These are phyloP conservation scores for Phytopythium kandeliae DNA, from an alignment of 352 stramenopile species.

Conservation along the genomic window DNA sequence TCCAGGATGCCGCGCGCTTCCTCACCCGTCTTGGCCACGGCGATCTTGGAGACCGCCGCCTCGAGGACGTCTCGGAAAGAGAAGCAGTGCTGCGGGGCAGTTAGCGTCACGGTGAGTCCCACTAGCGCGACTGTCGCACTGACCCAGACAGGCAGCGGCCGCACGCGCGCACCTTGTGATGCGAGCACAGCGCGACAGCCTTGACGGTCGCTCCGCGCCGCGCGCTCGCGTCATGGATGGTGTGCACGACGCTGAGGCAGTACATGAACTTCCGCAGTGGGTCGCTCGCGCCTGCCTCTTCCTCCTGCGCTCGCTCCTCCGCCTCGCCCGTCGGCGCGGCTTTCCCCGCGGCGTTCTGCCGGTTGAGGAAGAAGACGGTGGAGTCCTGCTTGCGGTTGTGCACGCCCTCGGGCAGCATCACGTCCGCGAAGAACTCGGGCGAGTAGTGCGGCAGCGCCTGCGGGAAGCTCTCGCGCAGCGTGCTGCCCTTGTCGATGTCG, in stretches of 20 bases:
- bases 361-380: slow-evolving; percentile 88
- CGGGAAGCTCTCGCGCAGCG: slow-evolving; percentile 68
- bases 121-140: no score
- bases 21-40: slow-evolving; percentile 30
- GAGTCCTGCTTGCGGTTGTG: slow-evolving; percentile 85
- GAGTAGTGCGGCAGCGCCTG: slow-evolving; percentile 62
- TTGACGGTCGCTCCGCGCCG: slow-evolving; percentile 77
- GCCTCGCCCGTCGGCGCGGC: neutral
- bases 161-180: slow-evolving; percentile 35
- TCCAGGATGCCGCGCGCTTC: slow-evolving; percentile 42
- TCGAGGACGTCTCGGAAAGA: slow-evolving; percentile 72
- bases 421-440: slow-evolving; percentile 86
- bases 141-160: no score
- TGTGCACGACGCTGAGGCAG: slow-evolving; percentile 83
- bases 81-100: slow-evolving; percentile 41
- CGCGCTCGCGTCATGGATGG: slow-evolving; percentile 65
- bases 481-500: slow-evolving; percentile 86
- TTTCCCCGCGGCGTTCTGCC: slow-evolving; percentile 23
- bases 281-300: slow-evolving; percentile 12
- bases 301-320: neutral
- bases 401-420: slow-evolving; percentile 84
- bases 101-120: slow-evolving; percentile 14
- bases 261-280: slow-evolving; percentile 79
- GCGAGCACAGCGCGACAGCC: slow-evolving; percentile 77
- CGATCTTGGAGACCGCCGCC: slow-evolving; percentile 65